Percentiles rank a stretch among this genome's conserved stretches.
Evolutionary conservation across 495 filamentous ascomycete genomes (phyloP).

Genomic region (Podospora sp.): DNA sequence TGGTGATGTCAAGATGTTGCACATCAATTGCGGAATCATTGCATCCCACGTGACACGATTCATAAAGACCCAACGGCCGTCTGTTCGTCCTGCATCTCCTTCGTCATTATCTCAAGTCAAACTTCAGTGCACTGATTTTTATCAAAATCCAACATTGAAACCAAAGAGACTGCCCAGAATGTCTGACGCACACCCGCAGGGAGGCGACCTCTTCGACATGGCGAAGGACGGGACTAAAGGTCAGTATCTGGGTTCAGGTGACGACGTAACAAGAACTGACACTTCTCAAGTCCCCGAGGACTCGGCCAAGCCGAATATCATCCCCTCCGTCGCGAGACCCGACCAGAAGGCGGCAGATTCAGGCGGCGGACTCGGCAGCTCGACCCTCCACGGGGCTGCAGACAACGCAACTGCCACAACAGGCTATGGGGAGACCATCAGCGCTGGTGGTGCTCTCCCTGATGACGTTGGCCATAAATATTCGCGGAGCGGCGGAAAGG

Average conservation of each 20-base stretch:
- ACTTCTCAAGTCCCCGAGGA: conserved; percentile 23
- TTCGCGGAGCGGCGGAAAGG: conserved; percentile 25
- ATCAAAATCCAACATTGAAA: neutral
- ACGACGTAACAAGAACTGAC: neutral
- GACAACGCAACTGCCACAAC: conserved; percentile 15
- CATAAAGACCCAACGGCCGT: neutral
- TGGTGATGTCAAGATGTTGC: no score
- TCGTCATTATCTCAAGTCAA: no score
- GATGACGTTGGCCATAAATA: conserved; percentile 29
- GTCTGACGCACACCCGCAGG: conserved; percentile 26
- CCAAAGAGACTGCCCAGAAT: conserved; percentile 13
- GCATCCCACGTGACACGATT: neutral
- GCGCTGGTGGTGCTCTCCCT: conserved; percentile 26
- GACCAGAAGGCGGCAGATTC: neutral
- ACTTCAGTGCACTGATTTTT: neutral
- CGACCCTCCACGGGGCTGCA: conserved; percentile 1
- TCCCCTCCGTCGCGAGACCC: conserved; percentile 14
- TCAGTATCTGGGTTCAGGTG: neutral
- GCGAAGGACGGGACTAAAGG: conserved; percentile 32
- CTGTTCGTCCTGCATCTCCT: no score
- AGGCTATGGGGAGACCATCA: conserved; percentile 20
- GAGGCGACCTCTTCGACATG: conserved; percentile 32
- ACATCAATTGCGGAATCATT: no score
- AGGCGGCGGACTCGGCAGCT: conserved; percentile 1
- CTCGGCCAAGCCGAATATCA: conserved; percentile 26